These are phyloP conservation scores for Epithemia pelagica DNA, from an alignment of 108 stramenopile genomes.

Conservation along the genomic window DNA sequence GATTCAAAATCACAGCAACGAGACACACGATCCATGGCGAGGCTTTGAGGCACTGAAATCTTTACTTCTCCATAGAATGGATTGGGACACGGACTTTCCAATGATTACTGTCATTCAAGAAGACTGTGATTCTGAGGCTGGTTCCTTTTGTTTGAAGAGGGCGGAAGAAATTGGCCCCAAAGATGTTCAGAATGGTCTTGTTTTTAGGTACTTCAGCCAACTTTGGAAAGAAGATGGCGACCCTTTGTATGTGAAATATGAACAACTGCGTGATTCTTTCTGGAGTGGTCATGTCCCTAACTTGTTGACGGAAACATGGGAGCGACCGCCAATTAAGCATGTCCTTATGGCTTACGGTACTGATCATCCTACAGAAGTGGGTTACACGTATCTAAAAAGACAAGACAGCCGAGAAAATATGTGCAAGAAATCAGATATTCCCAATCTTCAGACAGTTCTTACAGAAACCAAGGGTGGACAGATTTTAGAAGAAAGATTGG, in stretches of 20 bases:
- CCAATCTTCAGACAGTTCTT: constrained; percentile 39
- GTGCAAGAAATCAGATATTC: constrained; percentile 12
- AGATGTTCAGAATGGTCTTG: constrained; percentile 50
- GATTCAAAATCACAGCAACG: constrained; percentile 33
- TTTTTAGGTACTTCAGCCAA: constrained; percentile 58
- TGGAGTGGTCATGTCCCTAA: constrained; percentile 49
- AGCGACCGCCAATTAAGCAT: constrained; percentile 81
- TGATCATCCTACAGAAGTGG: constrained; percentile 78
- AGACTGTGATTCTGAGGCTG: constrained; percentile 28
- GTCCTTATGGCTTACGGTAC: constrained; percentile 81
- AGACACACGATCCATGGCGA: constrained; percentile 57
- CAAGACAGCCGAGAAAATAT: constrained; percentile 6
- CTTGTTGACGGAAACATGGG: constrained; percentile 62
- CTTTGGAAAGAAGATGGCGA: constrained; percentile 65
- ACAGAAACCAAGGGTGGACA: constrained; percentile 60
- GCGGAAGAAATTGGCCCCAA: constrained; percentile 23
- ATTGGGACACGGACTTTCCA: constrained; percentile 65
- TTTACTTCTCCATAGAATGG: constrained; percentile 54
- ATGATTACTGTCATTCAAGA: constrained; percentile 56
- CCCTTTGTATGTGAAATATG: constrained; percentile 57
- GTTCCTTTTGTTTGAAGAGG: constrained; percentile 18
- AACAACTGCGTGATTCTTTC: constrained; percentile 66
- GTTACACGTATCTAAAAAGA: constrained; percentile 49
- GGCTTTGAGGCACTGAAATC: constrained; percentile 52
- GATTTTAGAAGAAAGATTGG: constrained; percentile 15